A percentile compares a stretch with the other conserved stretches of the same genome.
Conservation (phyloP, 2,329 filamentous ascomycete species). For the Fusarium mundagurra region DNA sequence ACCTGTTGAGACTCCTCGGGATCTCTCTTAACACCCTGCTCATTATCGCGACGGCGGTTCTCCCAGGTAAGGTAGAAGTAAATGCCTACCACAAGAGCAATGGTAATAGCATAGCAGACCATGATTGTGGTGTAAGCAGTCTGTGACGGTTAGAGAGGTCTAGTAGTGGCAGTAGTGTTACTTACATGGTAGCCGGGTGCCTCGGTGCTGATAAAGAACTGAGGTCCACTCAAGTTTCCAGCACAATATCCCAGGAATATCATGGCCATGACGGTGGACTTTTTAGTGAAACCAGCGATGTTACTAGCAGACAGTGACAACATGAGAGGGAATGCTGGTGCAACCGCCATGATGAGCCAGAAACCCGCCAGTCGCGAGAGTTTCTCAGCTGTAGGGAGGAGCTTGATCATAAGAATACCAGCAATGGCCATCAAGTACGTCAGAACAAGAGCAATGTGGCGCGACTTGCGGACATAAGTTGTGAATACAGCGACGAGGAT, state of each 20-base stretch:
- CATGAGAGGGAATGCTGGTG: constrained; percentile 6
- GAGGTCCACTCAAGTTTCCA: constrained; percentile 2
- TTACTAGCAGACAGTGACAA: not conserved
- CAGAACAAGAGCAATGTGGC: constrained; percentile 1
- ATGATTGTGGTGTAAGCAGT: constrained; percentile 5
- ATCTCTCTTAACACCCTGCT: constrained; percentile 8
- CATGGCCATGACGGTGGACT: constrained; percentile 14
- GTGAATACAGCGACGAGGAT: constrained; percentile 1
- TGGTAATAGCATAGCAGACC: not conserved
- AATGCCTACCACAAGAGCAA: not conserved
- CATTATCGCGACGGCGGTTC: constrained; percentile 2
- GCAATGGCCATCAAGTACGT: constrained; percentile 5
- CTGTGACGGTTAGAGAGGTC: not conserved
- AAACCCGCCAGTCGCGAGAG: not conserved
- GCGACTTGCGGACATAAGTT: constrained; percentile 4
- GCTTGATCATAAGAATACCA: constrained; percentile 15
- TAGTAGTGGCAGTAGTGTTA: rapidly evolving
- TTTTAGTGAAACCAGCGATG: constrained; percentile 12
- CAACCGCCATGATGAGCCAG: constrained; percentile 2
- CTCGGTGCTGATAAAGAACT: constrained; percentile 13
- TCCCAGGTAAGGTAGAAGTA: constrained; percentile 6
- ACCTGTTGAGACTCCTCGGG: constrained; percentile 2
- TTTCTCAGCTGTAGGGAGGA: not conserved
- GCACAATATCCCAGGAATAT: constrained; percentile 13
- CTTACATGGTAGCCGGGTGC: not conserved